Evolutionary conservation across 306 rosid genomes (phyloP).

Genomic region (Quillaja saponaria): DNA sequence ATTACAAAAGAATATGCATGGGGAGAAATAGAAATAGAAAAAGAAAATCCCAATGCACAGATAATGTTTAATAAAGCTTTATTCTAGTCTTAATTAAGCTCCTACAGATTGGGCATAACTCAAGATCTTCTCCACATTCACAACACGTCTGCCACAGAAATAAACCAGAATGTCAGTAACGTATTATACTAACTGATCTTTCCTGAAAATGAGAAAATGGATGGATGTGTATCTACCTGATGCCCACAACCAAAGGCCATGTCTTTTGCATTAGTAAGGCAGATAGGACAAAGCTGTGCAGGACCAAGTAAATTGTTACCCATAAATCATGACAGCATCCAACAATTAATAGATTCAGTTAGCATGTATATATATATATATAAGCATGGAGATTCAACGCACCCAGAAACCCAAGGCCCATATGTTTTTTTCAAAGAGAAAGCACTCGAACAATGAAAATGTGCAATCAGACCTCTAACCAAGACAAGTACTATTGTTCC

Average conservation of each 20-base stretch:
- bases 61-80: constrained; percentile 60
- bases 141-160: constrained; percentile 75
- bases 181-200: not conserved
- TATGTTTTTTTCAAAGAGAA: not conserved
- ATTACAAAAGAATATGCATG: constrained; percentile 42
- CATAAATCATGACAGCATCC: not conserved
- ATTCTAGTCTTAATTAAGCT: constrained; percentile 68
- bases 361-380: not conserved
- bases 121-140: constrained; percentile 72
- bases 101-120: constrained; percentile 88
- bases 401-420: not conserved
- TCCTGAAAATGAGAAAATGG: constrained; percentile 11
- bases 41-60: not conserved
- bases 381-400: constrained; percentile 19
- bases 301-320: constrained; percentile 31
- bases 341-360: constrained; percentile 17
- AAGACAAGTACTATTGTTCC: not conserved
- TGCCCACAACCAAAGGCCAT: constrained; percentile 99
- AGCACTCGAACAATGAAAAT: not conserved
- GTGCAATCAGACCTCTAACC: constrained; percentile 14
- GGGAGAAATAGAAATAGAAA: not conserved
- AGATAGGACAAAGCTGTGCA: constrained; percentile 82
- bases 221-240: constrained; percentile 53
- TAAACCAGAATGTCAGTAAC: constrained; percentile 12
- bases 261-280: constrained; percentile 75